Evolutionary conservation across 352 stramenopile species (phyloP).

Genomic region (Plasmopara viticola): DNA sequence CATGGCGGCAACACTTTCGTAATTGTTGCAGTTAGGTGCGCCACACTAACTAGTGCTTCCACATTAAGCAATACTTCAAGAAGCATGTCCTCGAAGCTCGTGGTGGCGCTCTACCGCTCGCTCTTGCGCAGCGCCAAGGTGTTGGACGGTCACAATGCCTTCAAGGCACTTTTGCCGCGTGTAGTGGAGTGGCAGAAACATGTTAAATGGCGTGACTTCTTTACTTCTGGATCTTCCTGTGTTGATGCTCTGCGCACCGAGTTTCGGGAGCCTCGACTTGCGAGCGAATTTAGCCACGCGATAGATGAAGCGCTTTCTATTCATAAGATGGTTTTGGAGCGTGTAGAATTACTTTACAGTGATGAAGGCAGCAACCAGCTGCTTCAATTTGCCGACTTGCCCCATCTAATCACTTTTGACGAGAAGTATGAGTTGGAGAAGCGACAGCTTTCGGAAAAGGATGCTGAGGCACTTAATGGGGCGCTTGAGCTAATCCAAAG

Average conservation of each 20-base stretch:
- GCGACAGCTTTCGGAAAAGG: constrained; percentile 13
- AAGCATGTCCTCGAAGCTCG: constrained; percentile 43
- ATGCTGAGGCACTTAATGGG: constrained; percentile 27
- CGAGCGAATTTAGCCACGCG: constrained; percentile 20
- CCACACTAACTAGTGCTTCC: constrained; percentile 11
- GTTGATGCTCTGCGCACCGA: constrained; percentile 40
- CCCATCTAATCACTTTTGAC: constrained; percentile 30
- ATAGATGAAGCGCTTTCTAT: constrained; percentile 63
- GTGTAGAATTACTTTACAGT: constrained; percentile 53
- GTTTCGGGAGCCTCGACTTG: constrained; percentile 28
- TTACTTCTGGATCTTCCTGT: constrained; percentile 43
- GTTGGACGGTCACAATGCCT: constrained; percentile 46
- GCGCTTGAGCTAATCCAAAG: constrained; percentile 56
- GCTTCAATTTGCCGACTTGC: constrained; percentile 29
- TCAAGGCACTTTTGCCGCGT: constrained; percentile 69
- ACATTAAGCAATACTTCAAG: constrained; percentile 14
- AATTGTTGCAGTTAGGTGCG: constrained; percentile 22
- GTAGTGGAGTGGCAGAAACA: constrained; percentile 50
- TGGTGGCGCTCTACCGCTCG: constrained; percentile 63
- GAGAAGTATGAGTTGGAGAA: constrained; percentile 52
- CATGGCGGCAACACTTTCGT: constrained; percentile 23
- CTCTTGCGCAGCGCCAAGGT: constrained; percentile 60
- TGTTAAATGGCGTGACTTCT: constrained; percentile 59
- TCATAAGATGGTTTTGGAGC: constrained; percentile 56
- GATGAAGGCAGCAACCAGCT: constrained; percentile 42